Evolutionary conservation across 192 early-diverging fungal species (phyloP).

Genomic region (Pilobolus umbonatus): DNA sequence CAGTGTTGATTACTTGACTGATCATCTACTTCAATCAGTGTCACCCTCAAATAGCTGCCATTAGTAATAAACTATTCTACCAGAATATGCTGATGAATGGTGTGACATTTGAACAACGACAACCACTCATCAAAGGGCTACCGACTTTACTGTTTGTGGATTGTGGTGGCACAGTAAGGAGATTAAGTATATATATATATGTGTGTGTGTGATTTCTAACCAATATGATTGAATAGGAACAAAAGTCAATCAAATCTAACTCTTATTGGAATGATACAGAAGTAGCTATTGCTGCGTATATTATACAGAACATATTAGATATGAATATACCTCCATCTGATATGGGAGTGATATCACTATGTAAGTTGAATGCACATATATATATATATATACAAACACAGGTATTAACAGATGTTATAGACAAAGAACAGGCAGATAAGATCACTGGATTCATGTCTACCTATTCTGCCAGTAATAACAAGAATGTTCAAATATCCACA

Average conservation of each 20-base stretch:
- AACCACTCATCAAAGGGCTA: slow-evolving; percentile 43
- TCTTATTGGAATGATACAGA: slow-evolving; percentile 56
- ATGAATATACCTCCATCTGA: slow-evolving; percentile 39
- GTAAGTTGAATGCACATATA: neutral
- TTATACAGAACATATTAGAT: slow-evolving; percentile 38
- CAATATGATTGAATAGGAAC: slow-evolving; percentile 26
- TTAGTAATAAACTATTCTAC: slow-evolving; percentile 67
- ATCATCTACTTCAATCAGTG: slow-evolving; percentile 31
- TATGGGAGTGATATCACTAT: slow-evolving; percentile 64
- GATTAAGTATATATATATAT: neutral
- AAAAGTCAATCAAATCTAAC: slow-evolving; percentile 38
- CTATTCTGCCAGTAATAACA: slow-evolving; percentile 4
- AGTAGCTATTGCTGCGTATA: slow-evolving; percentile 36
- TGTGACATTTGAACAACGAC: slow-evolving; percentile 19
- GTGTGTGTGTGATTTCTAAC: neutral
- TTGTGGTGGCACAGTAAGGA: slow-evolving; percentile 33
- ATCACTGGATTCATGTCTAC: slow-evolving; percentile 30
- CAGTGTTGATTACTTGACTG: neutral
- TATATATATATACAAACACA: neutral
- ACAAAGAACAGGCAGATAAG: slow-evolving; percentile 58
- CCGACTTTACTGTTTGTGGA: slow-evolving; percentile 58
- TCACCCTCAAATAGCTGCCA: slow-evolving; percentile 55
- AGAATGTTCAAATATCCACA: slow-evolving; percentile 47
- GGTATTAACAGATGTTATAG: slow-evolving; percentile 27
- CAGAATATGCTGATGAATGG: slow-evolving; percentile 45